phyloP scores from a whole-genome alignment of 2,329 filamentous ascomycete genomes.

The Exophiala dermatitidis region DNA sequence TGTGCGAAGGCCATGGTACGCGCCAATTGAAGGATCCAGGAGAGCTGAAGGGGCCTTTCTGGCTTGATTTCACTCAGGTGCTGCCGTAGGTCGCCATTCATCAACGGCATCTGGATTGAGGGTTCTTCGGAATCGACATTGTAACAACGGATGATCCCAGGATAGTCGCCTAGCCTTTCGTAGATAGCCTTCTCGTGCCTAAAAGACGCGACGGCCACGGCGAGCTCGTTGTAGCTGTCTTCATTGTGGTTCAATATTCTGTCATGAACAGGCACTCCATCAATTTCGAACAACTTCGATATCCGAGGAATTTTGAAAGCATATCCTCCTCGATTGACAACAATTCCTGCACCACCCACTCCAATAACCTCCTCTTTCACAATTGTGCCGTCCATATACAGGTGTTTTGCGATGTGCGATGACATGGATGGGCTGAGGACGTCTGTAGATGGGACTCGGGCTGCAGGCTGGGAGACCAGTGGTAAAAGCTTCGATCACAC shows the following conservation, averaged over 20 bases:
- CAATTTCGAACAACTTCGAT: constrained; percentile 12
- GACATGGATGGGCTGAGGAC: not conserved
- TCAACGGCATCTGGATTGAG: constrained; percentile 12
- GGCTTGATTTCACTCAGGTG: constrained; percentile 7
- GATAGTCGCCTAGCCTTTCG: constrained; percentile 10
- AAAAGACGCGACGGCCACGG: not conserved
- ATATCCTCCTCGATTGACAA: constrained; percentile 16
- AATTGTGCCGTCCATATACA: constrained; percentile 16
- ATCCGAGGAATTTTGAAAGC: constrained; percentile 22
- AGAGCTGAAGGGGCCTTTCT: constrained; percentile 4
- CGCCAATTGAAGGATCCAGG: constrained; percentile 14
- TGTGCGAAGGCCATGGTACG: constrained; percentile 13
- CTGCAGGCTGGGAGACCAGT: not conserved
- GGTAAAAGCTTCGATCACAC: not conserved
- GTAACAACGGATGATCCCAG: constrained; percentile 7
- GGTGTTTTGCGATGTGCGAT: not conserved
- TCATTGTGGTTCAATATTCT: constrained; percentile 17
- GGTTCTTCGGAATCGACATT: constrained; percentile 1
- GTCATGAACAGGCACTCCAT: constrained; percentile 13
- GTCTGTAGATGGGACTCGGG: not conserved
- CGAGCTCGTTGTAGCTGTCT: constrained; percentile 20
- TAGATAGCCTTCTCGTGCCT: not conserved
- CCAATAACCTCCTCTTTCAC: constrained; percentile 14
- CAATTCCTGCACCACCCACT: constrained; percentile 19
- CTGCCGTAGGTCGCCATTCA: constrained; percentile 19